Conservation (phyloP, 1,284 basidiomycete genomes). For the Fomitiporia mediterranea region DNA sequence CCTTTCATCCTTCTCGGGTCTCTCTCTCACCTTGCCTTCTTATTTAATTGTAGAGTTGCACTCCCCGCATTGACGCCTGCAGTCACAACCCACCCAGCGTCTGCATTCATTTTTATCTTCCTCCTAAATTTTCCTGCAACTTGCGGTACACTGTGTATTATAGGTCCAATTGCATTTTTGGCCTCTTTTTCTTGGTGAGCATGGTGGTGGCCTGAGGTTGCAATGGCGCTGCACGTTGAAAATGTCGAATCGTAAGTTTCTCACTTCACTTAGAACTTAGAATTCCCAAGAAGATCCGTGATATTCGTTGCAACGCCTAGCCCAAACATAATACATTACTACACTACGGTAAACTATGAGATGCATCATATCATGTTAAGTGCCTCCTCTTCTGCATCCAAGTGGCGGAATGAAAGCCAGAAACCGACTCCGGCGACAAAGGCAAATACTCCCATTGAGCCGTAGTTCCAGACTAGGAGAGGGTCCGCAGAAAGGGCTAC, state of each 20-base stretch:
- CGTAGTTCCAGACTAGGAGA: conserved; percentile 51
- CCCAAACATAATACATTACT: too few relatives aligned
- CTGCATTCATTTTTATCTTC: too few relatives aligned
- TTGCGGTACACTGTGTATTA: conserved; percentile 5
- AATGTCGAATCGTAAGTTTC: too few relatives aligned
- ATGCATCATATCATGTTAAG: too few relatives aligned
- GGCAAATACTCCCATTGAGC: conserved; percentile 36
- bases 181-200: background rate
- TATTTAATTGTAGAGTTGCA: background rate
- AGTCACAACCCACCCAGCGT: too few relatives aligned
- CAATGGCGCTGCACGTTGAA: too few relatives aligned
- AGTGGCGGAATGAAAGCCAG: conserved; percentile 54
- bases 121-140: background rate
- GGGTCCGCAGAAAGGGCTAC: conserved; percentile 37
- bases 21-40: background rate
- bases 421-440: conserved; percentile 46
- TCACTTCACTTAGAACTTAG: too few relatives aligned
- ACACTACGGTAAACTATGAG: too few relatives aligned
- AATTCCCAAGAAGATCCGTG: too few relatives aligned
- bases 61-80: too few relatives aligned
- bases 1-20: background rate
- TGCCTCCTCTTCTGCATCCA: conserved; percentile 60
- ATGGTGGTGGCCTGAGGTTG: too few relatives aligned
- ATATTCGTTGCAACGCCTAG: too few relatives aligned
- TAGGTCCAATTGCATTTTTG: background rate